Evolutionary conservation across 495 filamentous ascomycete genomes (phyloP).

Genomic region (Haplographium delicatum): DNA sequence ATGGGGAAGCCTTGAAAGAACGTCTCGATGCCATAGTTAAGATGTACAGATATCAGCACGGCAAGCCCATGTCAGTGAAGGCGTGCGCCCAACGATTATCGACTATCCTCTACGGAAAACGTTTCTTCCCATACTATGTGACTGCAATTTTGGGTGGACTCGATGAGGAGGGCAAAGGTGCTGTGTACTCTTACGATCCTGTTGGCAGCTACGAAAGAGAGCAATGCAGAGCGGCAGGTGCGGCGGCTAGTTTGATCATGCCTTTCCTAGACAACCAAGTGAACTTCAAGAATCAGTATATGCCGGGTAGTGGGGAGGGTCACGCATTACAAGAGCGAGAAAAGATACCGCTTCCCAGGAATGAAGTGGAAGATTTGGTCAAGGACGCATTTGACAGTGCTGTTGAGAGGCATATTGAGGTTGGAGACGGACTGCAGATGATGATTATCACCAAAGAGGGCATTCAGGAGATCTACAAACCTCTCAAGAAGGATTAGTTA

Average conservation of each 20-base stretch:
- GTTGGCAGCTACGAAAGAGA: constrained; percentile 96
- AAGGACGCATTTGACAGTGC: constrained; percentile 97
- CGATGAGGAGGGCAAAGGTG: constrained; percentile 91
- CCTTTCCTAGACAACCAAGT: constrained; percentile 99
- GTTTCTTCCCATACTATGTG: constrained; percentile 98
- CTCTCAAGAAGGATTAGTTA: constrained; percentile 83
- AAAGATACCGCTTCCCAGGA: constrained; percentile 57
- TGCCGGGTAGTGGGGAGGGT: constrained; percentile 80
- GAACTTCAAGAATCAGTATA: constrained; percentile 98
- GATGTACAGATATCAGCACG: constrained; percentile 95
- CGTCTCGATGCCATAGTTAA: constrained; percentile 86
- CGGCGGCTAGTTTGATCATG: constrained; percentile 96
- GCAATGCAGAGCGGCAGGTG: constrained; percentile 89
- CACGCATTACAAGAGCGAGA: constrained; percentile 70
- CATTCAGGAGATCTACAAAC: constrained; percentile 76
- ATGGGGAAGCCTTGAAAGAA: constrained; percentile 86
- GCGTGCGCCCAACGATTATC: constrained; percentile 90
- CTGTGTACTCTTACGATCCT: constrained; percentile 94
- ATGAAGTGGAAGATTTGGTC: constrained; percentile 78
- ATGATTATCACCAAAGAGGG: constrained; percentile 83
- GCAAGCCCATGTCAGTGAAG: constrained; percentile 84
- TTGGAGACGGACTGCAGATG: constrained; percentile 94
- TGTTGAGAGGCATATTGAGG: constrained; percentile 97
- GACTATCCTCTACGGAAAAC: constrained; percentile 92
- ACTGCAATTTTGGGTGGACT: constrained; percentile 87